These are phyloP conservation scores for Knufia petricola DNA, from an alignment of 2,329 filamentous ascomycete species.

Conservation along the genomic window DNA sequence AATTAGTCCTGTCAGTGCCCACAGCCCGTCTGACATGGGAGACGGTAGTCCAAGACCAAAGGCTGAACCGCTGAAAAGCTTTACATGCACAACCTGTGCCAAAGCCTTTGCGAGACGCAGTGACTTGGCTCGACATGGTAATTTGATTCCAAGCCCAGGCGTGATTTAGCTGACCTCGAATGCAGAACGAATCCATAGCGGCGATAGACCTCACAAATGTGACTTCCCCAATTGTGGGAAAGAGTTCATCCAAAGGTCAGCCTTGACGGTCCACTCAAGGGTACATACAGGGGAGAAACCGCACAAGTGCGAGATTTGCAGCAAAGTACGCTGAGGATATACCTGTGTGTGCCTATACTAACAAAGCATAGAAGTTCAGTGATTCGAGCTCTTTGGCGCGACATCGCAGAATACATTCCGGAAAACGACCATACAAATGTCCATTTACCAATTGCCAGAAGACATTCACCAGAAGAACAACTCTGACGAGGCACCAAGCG, in stretches of 20 bases:
- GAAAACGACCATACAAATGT: conserved; percentile 94
- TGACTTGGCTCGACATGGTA: conserved; percentile 90
- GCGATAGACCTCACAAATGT: conserved; percentile 82
- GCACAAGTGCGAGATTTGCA: conserved; percentile 92
- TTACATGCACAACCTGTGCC: conserved; percentile 77
- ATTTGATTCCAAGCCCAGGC: conserved; percentile 27
- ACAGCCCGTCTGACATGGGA: conserved; percentile 26
- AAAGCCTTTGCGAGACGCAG: conserved; percentile 91
- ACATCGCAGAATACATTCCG: conserved; percentile 89
- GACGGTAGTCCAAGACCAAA: conserved; percentile 33
- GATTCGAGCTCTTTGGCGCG: conserved; percentile 90
- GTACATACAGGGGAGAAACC: conserved; percentile 98
- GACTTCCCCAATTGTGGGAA: conserved; percentile 84
- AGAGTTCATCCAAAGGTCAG: conserved; percentile 93
- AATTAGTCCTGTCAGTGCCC: conserved; percentile 24
- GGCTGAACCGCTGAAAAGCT: conserved; percentile 56
- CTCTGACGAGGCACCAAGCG: conserved; percentile 88
- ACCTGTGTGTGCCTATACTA: too few species aligned
- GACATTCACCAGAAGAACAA: conserved; percentile 93
- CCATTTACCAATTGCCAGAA: conserved; percentile 96
- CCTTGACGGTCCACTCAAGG: conserved; percentile 86
- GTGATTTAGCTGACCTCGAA: conserved; percentile 2
- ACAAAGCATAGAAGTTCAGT: conserved; percentile 65
- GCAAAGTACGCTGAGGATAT: conserved; percentile 58
- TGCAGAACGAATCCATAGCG: conserved; percentile 88